A percentile compares a stretch with the other conserved stretches of the same genome.
Evolutionary conservation across 345 rosid genomes (phyloP).

Genomic region (Eutrema japonicum): DNA sequence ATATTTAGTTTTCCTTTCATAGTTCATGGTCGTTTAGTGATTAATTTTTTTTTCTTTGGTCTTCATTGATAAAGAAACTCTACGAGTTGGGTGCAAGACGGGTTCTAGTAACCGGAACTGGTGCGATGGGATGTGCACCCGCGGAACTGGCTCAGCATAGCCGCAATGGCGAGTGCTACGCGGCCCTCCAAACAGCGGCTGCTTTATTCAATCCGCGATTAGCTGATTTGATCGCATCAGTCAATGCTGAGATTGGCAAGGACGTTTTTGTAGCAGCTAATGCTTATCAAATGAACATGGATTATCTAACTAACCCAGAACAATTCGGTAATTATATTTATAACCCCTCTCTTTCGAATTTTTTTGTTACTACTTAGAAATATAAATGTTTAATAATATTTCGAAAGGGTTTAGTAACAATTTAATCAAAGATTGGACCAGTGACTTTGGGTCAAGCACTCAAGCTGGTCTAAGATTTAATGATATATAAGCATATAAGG

Average conservation of each 20-base stretch:
- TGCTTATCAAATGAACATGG: slow-evolving; percentile 54
- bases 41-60: neutral
- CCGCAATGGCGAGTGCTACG: slow-evolving; percentile 71
- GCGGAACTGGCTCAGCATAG: slow-evolving; percentile 75
- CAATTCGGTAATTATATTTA: slow-evolving; percentile 54
- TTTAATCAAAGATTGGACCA: neutral
- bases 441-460: neutral
- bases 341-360: neutral
- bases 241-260: slow-evolving; percentile 62
- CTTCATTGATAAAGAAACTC: slow-evolving; percentile 53
- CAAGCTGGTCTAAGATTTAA: neutral
- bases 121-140: slow-evolving; percentile 85
- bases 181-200: slow-evolving; percentile 64
- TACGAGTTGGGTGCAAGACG: slow-evolving; percentile 77
- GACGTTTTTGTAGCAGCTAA: slow-evolving; percentile 63
- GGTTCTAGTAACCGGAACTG: slow-evolving; percentile 82
- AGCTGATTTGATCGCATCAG: slow-evolving; percentile 49
- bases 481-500: slow-evolving; percentile 8
- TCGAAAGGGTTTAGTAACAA: neutral
- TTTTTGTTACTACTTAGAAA: neutral
- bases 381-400: neutral
- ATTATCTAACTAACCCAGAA: slow-evolving; percentile 62
- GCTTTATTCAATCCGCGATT: slow-evolving; percentile 72
- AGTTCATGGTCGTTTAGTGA: neutral
- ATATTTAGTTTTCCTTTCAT: neutral